These are phyloP conservation scores for Chaetomium sp. DNA, from an alignment of 2,329 filamentous ascomycete species.

Conservation along the genomic window DNA sequence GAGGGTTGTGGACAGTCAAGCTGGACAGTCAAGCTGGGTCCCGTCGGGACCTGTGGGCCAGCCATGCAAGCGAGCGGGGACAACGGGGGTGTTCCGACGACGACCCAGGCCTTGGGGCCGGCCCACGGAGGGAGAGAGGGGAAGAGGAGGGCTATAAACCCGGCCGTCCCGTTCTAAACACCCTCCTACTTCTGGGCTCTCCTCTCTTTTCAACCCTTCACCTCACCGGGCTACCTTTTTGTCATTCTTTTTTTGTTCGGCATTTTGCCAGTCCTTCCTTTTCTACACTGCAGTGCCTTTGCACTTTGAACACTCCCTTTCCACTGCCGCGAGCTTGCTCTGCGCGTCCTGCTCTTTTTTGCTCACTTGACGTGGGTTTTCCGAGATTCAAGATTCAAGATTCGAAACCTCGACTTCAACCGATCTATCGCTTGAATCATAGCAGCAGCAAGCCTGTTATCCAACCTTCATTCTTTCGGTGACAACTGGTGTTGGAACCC, in stretches of 20 bases:
- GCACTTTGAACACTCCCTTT: conserved; percentile 19
- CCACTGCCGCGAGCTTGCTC: conserved; percentile 24
- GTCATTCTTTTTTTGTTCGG: conserved; percentile 20
- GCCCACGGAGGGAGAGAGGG: too few relatives aligned
- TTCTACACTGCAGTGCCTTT: conserved; percentile 8
- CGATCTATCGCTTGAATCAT: neutral
- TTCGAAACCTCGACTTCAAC: neutral
- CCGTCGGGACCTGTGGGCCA: neutral
- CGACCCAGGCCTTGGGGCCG: neutral
- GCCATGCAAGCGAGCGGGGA: conserved; percentile 10
- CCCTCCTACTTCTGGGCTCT: conserved; percentile 1
- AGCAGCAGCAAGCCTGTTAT: conserved; percentile 2
- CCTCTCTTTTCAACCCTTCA: conserved; percentile 9
- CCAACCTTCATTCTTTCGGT: conserved; percentile 8
- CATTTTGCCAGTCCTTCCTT: conserved; percentile 19
- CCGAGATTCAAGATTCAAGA: neutral
- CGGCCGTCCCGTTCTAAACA: neutral
- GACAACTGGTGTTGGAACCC: conserved; percentile 15
- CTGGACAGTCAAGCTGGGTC: too few relatives aligned
- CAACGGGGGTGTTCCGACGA: neutral
- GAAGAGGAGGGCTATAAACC: conserved; percentile 5
- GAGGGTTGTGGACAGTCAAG: neutral
- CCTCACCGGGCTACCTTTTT: conserved; percentile 21
- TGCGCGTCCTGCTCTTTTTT: conserved; percentile 22
- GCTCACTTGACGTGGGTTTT: conserved; percentile 9